Base-by-base conservation (phyloP, 768 basidiomycete genomes). In the Podaxis sp. region DNA sequence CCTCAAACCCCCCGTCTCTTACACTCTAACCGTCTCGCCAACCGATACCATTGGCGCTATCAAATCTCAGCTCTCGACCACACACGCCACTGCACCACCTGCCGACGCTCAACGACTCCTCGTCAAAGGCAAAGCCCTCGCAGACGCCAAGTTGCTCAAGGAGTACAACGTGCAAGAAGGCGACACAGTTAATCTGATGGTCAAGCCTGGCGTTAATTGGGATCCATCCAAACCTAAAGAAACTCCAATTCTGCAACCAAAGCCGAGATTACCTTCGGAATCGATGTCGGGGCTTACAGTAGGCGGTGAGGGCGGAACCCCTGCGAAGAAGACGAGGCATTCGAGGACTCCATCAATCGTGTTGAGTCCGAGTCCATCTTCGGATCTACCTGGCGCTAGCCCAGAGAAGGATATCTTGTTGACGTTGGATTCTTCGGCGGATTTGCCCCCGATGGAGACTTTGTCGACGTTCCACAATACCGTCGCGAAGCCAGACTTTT, bases 41-140 rank as follows among this genome's bases (percentile, higher is more conserved):
- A 89, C 93, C n/a, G 93, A 97, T 71, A 83, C 93, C 54, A 85
- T 99, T 73, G 74, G 83, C 44, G 71, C 85, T 48, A 85, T 98
- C 72, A 99, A 98, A 73, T 69, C 80, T 1, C 85, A 85, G 63
- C 85, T 98, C 60, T 82, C 62, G 50, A 47, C 88, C 13, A 69
- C 83, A 1, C 77, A 87, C 65, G 76, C 85, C 28, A 76, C 77
- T 52, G 91, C 92, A 0, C 95, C 95, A 0, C 83, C 89, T 7
- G 83, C 87, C 48, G 88, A 93, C 69, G 79, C 82, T 32, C 95
- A 97, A 72, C 80, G 97, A 2, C 83, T 98, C 14, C 78, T 99
- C 10, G 79, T 97, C 56, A 98, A 95, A 74, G 97, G 97, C 59
- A 99, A 99, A 72, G 94, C 90, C 0, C 83, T 98, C 64, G 87